Percentiles rank a stretch among this genome's conserved stretches.
Conservation (phyloP, 495 filamentous ascomycete species). For the Beverwykella pulmonaria region DNA sequence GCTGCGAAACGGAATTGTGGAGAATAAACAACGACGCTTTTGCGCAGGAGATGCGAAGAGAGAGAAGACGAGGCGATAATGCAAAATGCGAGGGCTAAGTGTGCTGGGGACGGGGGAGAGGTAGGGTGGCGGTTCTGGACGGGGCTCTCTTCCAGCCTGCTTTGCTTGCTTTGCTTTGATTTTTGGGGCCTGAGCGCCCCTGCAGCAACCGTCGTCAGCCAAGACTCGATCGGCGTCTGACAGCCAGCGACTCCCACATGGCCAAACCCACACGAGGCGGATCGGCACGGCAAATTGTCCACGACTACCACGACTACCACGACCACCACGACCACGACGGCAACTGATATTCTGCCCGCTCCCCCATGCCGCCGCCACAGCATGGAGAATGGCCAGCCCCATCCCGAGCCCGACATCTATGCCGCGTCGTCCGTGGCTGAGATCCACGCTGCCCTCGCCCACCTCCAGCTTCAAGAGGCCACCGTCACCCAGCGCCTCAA, state of each 20-base stretch:
- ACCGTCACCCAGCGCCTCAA: conserved; percentile 74
- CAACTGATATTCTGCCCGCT: not conserved
- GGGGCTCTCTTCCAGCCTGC: too few relatives aligned
- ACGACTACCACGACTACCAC: not conserved
- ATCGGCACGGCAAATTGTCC: not conserved
- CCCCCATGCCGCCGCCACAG: conserved; percentile 7
- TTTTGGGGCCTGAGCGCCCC: not conserved
- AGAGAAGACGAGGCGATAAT: too few relatives aligned
- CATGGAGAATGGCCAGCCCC: conserved; percentile 20
- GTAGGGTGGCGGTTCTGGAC: too few relatives aligned
- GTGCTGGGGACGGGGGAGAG: not conserved
- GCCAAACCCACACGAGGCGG: not conserved
- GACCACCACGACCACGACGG: not conserved
- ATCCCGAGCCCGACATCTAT: conserved; percentile 55
- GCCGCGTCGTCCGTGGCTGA: conserved; percentile 73
- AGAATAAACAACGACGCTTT: too few relatives aligned
- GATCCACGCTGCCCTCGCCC: conserved; percentile 72
- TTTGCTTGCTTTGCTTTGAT: too few relatives aligned
- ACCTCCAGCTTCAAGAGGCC: conserved; percentile 75
- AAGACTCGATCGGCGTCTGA: conserved; percentile 1
- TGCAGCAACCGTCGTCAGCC: conserved; percentile 22
- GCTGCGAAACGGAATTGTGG: not conserved
- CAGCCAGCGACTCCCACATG: not conserved
- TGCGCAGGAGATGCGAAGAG: not conserved
- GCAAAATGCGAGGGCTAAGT: not conserved